Base-by-base conservation (phyloP, 495 filamentous ascomycete genomes). In the Neurospora sp. region DNA sequence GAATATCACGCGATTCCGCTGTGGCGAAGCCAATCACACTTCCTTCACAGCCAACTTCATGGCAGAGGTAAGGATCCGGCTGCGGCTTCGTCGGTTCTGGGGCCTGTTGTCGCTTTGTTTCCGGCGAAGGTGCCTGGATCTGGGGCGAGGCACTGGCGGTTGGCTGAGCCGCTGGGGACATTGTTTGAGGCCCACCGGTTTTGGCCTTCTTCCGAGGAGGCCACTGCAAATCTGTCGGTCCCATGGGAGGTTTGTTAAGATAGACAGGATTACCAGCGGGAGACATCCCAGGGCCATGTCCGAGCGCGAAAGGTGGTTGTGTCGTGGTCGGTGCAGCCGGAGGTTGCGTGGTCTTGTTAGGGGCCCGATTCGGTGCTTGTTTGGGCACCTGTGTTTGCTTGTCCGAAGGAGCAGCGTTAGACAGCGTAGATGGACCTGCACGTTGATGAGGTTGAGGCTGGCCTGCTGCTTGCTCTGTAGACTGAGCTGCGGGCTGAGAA, bases 181-280 rank as follows among this genome's bases (percentile, higher is more conserved):
- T 77, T 3, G 72, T 72, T 27, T 78, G 73, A 59, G 75, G 76
- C 1, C 75, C 74, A 14, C 77, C 83, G 1, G 83, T 83, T 80
- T 83, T 89, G 42, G 80, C 77, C 78, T 85, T 88, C 83, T 90
- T 91, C 37, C 84, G 77, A 12, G 83, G 78, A 11, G 89, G 89
- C 4, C 89, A 76, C 23, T 85, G 82, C 38, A 90, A 82, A 62
- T 86, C 86, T 5, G 83, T 82, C 44, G 84, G 81, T 7, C 85
- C 88, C 6, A 89, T 71, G 31, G 81, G 75, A 18, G 81, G 77
- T 48, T 85, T 82, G 46, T 77, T 78, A 46, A 83, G 78, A 73
- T 90, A 90, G 0, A 81, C 82, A 6, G 93, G 92, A 31, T 90
- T 85, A 6, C 92, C 92, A 66, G 91, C 86, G 20, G 92, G 93